Evolutionary conservation across 2,329 filamentous ascomycete genomes (phyloP), one percentile per base, ranked within the genome.

Genomic region (Penicillium glabrum): DNA sequence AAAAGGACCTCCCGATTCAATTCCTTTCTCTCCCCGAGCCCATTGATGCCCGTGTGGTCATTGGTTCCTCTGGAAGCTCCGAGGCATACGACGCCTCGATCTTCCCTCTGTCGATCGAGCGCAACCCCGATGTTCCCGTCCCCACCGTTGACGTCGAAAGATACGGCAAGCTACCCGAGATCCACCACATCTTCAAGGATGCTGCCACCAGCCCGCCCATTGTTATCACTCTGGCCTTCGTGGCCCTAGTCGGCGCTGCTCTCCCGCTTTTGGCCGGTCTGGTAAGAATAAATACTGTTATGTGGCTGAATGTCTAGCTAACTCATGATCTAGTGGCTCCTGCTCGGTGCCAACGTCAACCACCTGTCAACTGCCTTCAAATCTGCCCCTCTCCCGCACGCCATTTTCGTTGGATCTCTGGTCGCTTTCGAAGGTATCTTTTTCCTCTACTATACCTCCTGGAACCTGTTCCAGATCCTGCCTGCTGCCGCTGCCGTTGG

Each of bases 401-500:
- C 80, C 29, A 75, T 92, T 33, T 99, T 98, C 80, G 89, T 96
- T 65, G 90, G 89, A 51, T 96, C 92, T 5, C 86, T 99, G 54
- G 60, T 96, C 39, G 86, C 87, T 23, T 90, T 99, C 81, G 95
- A 99, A 75, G 89, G 85, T 16, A 87, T 96, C 55, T 97, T 99
- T 78, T 93, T 95, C 80, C 78, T 96, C 64, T 99, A 99, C 83
- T 98, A 98, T 78, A 89, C 85, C 52, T 86, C 79, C 70, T 97
- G 93, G 93, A 96, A 88, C 70, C 81, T 99, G 46, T 96, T 98
- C 82, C 89, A 96, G 80, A 86, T 86, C 14, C 81, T 99, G 49
- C 93, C 92, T 5, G 87, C 86, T 26, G 86, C 89, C 53, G 81
- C 81, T 33, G 77, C 87, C 44, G 84, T 95, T 29, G 86, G 87